Conservation (phyloP, 495 filamentous ascomycete species). For the Penicillium ucsense region DNA sequence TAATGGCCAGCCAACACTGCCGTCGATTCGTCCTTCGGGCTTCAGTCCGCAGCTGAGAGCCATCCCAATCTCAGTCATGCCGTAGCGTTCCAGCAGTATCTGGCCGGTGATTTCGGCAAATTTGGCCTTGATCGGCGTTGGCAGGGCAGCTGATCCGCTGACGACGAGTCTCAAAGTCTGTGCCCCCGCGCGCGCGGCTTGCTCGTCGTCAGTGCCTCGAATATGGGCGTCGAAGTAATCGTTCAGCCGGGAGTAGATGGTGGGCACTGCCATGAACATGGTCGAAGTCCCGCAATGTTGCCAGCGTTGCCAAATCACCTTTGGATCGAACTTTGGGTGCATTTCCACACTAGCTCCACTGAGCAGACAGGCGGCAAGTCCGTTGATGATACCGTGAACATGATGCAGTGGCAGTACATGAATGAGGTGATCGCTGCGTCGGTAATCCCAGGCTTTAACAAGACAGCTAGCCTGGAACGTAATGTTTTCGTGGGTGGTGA, state of each 20-base stretch:
- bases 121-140: conserved; percentile 31
- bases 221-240: conserved; percentile 36
- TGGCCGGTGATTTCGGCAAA: conserved; percentile 34
- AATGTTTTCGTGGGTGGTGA: conserved; percentile 36
- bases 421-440: conserved; percentile 27
- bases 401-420: conserved; percentile 39
- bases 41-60: conserved; percentile 35
- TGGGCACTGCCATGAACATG: conserved; percentile 39
- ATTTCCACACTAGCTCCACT: conserved; percentile 34
- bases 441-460: conserved; percentile 29
- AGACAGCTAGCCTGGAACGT: conserved; percentile 34
- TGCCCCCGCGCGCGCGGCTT: conserved; percentile 21
- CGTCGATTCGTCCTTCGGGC: conserved; percentile 27
- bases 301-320: conserved; percentile 36
- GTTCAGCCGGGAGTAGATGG: conserved; percentile 37
- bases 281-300: conserved; percentile 27
- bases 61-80: conserved; percentile 42
- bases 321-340: conserved; percentile 36
- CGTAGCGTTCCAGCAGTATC: conserved; percentile 34
- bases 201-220: conserved; percentile 29
- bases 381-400: conserved; percentile 37
- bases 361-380: conserved; percentile 27
- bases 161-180: conserved; percentile 28
- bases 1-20: conserved; percentile 38
- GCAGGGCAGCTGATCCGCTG: conserved; percentile 36